Evolutionary conservation across 2,329 filamentous ascomycete genomes (phyloP).

Genomic region (Exophiala mesophila): DNA sequence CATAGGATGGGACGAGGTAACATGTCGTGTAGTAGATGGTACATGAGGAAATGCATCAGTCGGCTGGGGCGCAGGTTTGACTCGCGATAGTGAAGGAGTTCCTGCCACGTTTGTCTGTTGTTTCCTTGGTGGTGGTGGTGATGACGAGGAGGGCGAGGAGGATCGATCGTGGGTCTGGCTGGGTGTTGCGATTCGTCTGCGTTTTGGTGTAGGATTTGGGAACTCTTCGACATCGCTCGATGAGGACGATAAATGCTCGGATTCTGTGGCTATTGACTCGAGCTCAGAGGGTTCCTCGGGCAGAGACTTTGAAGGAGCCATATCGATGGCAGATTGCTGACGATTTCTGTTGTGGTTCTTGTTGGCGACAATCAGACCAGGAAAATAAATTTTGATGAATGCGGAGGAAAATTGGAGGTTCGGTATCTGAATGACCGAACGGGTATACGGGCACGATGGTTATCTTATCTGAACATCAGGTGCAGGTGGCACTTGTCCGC

Average conservation of each 20-base stretch:
- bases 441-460: no score
- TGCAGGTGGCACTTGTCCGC: no score
- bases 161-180: neutral
- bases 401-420: no score
- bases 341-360: no score
- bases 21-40: neutral
- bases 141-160: neutral
- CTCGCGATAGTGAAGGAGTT: constrained; percentile 10
- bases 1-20: no score
- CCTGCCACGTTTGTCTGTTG: no score
- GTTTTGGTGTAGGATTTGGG: constrained; percentile 19
- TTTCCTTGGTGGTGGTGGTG: neutral
- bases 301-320: constrained; percentile 3
- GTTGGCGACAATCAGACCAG: no score
- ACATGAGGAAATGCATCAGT: neutral
- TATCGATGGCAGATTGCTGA: no score
- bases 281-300: neutral
- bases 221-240: constrained; percentile 11
- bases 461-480: no score
- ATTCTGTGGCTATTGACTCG: neutral
- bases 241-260: no score
- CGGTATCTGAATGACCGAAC: no score
- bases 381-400: no score
- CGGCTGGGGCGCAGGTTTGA: constrained; percentile 6
- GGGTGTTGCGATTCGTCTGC: constrained; percentile 21